Evolutionary conservation across 495 filamentous ascomycete genomes (phyloP), one percentile per base, ranked within the genome.

Genomic region (Staphylotrichum tortipilum): DNA sequence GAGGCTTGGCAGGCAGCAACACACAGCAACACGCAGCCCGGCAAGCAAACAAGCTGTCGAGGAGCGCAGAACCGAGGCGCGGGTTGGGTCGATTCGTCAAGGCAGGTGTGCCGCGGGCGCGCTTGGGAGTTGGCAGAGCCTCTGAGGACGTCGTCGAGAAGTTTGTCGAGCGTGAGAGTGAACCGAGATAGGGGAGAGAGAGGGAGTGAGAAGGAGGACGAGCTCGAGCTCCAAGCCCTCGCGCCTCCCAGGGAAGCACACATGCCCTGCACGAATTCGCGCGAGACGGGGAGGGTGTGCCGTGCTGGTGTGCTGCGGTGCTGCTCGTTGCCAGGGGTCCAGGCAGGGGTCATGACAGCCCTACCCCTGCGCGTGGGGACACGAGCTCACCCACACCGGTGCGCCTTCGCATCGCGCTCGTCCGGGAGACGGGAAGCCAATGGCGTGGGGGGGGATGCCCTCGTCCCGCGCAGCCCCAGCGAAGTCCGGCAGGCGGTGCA

Each of bases 1-100:
- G 39, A 44, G 59, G 40, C 60, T 58, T 55, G 55, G 57, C 62
- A 53, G 42, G 36, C 50, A 53, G 50, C 41, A 7, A 34, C 8
- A 10, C 34, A 29, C 46, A 39, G 43, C 22, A 34, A n/a, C 8
- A 10, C 34, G 23, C 46, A 39, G 43, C 22, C 35, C 14, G 35
- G 34, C 36, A 5, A 51, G 44, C 47, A 50, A 35, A 26, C 11
- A 36, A 12, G 6, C 30, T n/a, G 40, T 22, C 11, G 23, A 35
- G 23, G 26, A 36, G 31, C 15, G 33, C 19, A 31, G 24, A 21
- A 39, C 36, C 19, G 48, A 50, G 30, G 10, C 3, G 15, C 17
- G 14, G 24, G 21, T 10, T 5, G 17, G n/a, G n/a, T n/a, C n/a
- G n/a, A n/a, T n/a, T n/a, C n/a, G n/a, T n/a, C n/a, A n/a, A n/a